phyloP scores from a whole-genome alignment of 192 early-diverging fungal genomes.

The Coemansia nantahalensis region DNA sequence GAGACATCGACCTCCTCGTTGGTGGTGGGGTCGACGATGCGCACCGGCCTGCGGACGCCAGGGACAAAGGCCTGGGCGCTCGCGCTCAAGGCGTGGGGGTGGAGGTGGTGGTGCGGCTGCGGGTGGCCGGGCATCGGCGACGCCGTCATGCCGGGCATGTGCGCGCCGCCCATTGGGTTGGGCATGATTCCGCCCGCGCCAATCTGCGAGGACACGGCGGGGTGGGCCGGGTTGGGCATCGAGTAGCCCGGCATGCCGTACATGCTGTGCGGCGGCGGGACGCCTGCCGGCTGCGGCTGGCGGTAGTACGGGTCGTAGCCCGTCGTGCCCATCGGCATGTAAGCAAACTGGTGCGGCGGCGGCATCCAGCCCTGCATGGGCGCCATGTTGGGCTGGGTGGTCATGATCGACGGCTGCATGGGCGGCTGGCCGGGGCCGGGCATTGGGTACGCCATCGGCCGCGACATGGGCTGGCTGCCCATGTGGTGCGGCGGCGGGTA shows the following conservation, averaged over 20 bases:
- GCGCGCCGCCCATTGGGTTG: slow-evolving; percentile 26
- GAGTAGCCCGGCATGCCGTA: slow-evolving; percentile 40
- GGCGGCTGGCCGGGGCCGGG: slow-evolving; percentile 28
- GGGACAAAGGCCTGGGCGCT: slow-evolving; percentile 41
- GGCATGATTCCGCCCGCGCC: slow-evolving; percentile 34
- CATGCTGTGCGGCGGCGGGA: slow-evolving; percentile 27
- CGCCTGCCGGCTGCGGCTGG: slow-evolving; percentile 25
- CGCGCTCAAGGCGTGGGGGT: slow-evolving; percentile 27
- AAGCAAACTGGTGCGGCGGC: slow-evolving; percentile 44
- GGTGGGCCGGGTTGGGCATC: slow-evolving; percentile 37
- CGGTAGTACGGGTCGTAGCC: slow-evolving; percentile 50
- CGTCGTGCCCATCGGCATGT: slow-evolving; percentile 39
- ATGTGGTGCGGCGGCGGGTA: slow-evolving; percentile 40
- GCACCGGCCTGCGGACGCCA: slow-evolving; percentile 52
- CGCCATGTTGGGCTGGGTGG: slow-evolving; percentile 44
- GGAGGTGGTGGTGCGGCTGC: not conserved
- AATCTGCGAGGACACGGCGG: slow-evolving; percentile 24
- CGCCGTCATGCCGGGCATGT: slow-evolving; percentile 45
- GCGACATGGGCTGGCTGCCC: slow-evolving; percentile 35
- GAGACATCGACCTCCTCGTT: slow-evolving; percentile 65
- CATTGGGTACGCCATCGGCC: slow-evolving; percentile 49
- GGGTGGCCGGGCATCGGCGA: slow-evolving; percentile 35
- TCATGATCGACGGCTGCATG: slow-evolving; percentile 49
- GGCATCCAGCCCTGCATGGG: slow-evolving; percentile 52
- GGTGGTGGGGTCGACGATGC: slow-evolving; percentile 74